These are phyloP conservation scores for Blastobotrys ciferrii DNA, from an alignment of 1,139 yeast species.

Conservation along the genomic window DNA sequence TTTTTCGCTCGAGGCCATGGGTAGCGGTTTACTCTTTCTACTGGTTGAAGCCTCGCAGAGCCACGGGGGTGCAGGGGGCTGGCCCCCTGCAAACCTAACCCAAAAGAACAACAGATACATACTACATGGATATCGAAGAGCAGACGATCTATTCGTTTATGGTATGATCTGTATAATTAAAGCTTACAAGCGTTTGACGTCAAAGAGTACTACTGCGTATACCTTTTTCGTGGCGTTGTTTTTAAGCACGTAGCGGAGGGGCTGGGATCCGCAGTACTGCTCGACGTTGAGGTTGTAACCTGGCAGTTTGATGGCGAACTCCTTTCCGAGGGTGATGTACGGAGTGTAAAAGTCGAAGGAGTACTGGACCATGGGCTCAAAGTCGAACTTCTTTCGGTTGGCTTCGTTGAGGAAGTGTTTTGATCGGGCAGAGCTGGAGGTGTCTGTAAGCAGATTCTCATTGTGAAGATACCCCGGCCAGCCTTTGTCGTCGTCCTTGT, in stretches of 20 bases:
- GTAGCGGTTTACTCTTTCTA: too few species aligned
- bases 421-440: slow-evolving; percentile 28
- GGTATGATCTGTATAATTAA: background rate
- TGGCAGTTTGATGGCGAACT: slow-evolving; percentile 44
- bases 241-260: slow-evolving; percentile 36
- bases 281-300: slow-evolving; percentile 45
- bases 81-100: too few species aligned
- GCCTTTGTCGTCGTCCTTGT: slow-evolving; percentile 4
- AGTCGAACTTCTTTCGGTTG: slow-evolving; percentile 35
- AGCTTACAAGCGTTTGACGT: slow-evolving; percentile 10
- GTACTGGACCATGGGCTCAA: slow-evolving; percentile 36
- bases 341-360: slow-evolving; percentile 47
- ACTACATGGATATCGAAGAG: too few species aligned
- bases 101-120: too few species aligned
- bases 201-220: slow-evolving; percentile 30
- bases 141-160: too few species aligned
- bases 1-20: too few species aligned
- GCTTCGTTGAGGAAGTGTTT: slow-evolving; percentile 33
- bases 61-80: too few species aligned
- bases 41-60: too few species aligned
- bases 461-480: slow-evolving; percentile 16
- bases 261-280: slow-evolving; percentile 42
- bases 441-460: slow-evolving; percentile 10
- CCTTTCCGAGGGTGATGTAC: slow-evolving; percentile 41
- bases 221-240: slow-evolving; percentile 25